These are phyloP conservation scores for Taiozyma sp. DNA, from an alignment of 1,139 yeast genomes.

Conservation along the genomic window DNA sequence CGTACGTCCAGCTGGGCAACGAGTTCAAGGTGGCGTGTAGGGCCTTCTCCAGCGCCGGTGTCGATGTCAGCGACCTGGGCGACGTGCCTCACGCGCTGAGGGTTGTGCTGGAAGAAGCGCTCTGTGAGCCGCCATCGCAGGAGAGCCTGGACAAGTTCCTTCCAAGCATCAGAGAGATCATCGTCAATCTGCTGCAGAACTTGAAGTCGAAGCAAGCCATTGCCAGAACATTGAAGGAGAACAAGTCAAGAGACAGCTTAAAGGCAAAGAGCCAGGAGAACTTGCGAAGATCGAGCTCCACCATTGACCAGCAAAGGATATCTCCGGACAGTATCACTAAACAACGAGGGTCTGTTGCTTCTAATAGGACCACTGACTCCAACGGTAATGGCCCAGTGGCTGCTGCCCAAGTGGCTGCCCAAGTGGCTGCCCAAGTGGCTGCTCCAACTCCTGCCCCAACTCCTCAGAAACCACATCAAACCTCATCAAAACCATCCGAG, in stretches of 20 bases:
- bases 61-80: conserved; percentile 65
- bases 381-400: not conserved
- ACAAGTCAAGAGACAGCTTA: conserved; percentile 23
- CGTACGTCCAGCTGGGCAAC: conserved; percentile 88
- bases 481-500: not conserved
- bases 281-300: not conserved
- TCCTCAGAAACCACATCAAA: not conserved
- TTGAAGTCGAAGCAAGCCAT: conserved; percentile 72
- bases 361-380: conserved; percentile 2
- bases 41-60: conserved; percentile 62
- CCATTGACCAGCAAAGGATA: not conserved
- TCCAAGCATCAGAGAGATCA: conserved; percentile 83
- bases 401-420: too few relatives aligned
- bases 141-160: conserved; percentile 73
- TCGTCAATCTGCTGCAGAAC: conserved; percentile 73
- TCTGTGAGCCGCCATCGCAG: conserved; percentile 83
- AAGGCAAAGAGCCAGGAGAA: conserved; percentile 10
- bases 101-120: conserved; percentile 76
- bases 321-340: conserved; percentile 1
- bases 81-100: conserved; percentile 74
- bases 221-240: conserved; percentile 34
- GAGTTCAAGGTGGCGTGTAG: conserved; percentile 86
- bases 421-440: not conserved
- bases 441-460: not conserved
- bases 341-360: conserved; percentile 16